phyloP scores from a whole-genome alignment of 1,284 basidiomycete genomes.

The Pseudozyma thailandica region DNA sequence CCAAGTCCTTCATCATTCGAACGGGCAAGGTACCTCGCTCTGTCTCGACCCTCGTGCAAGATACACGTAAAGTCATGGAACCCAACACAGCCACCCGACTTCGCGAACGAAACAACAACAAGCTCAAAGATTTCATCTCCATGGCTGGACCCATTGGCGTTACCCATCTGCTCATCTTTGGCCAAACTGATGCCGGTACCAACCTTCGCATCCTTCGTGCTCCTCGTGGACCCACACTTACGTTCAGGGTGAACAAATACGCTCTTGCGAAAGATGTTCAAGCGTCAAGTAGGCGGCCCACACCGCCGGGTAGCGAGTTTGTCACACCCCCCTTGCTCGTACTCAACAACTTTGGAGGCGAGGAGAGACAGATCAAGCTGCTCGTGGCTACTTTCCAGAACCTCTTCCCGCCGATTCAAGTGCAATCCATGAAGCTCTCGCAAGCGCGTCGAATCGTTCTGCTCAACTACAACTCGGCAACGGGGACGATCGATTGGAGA shows the following conservation, averaged over 20 bases:
- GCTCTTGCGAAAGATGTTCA: slow-evolving; percentile 86
- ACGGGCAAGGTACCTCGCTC: slow-evolving; percentile 90
- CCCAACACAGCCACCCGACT: slow-evolving; percentile 94
- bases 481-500: slow-evolving; percentile 88
- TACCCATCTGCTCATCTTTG: slow-evolving; percentile 89
- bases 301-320: slow-evolving; percentile 81
- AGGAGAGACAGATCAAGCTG: slow-evolving; percentile 75
- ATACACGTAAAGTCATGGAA: slow-evolving; percentile 95
- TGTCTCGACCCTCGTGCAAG: slow-evolving; percentile 86
- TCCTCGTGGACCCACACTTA: slow-evolving; percentile 92
- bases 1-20: slow-evolving; percentile 84
- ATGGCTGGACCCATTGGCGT: slow-evolving; percentile 92
- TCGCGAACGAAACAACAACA: slow-evolving; percentile 86
- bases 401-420: slow-evolving; percentile 84
- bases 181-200: slow-evolving; percentile 73
- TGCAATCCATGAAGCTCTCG: slow-evolving; percentile 71
- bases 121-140: slow-evolving; percentile 91
- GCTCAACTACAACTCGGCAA: slow-evolving; percentile 87
- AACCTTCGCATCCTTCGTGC: slow-evolving; percentile 85
- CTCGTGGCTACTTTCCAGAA: slow-evolving; percentile 86
- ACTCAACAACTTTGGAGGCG: slow-evolving; percentile 76
- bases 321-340: slow-evolving; percentile 81
- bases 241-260: slow-evolving; percentile 91
- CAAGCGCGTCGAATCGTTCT: slow-evolving; percentile 83
- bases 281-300: slow-evolving; percentile 76